phyloP scores from a whole-genome alignment of 2,329 filamentous ascomycete species.

The Aspergillus thermomutatus region DNA sequence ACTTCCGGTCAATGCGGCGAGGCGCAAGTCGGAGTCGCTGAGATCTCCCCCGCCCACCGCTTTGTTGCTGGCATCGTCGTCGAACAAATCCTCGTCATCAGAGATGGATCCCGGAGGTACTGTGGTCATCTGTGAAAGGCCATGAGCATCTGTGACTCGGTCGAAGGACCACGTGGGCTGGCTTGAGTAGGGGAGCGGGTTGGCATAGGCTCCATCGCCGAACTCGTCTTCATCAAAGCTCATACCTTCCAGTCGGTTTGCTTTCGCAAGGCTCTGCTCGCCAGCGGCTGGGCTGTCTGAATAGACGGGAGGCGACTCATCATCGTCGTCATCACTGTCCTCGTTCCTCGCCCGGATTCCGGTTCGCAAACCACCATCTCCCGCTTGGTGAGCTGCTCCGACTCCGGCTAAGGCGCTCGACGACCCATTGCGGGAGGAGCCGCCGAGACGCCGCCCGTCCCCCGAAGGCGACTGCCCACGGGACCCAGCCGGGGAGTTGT shows the following conservation, averaged over 20 bases:
- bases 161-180: constrained; percentile 39
- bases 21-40: constrained; percentile 31
- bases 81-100: constrained; percentile 33
- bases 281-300: constrained; percentile 21
- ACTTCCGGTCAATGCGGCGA: constrained; percentile 27
- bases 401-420: constrained; percentile 80
- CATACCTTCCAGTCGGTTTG: constrained; percentile 30
- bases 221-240: constrained; percentile 30
- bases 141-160: constrained; percentile 26
- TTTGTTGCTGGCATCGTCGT: constrained; percentile 39
- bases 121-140: constrained; percentile 26
- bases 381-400: constrained; percentile 69
- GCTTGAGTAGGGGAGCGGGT: constrained; percentile 21
- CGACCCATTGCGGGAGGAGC: constrained; percentile 84
- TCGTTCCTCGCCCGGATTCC: constrained; percentile 34
- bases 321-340: constrained; percentile 11
- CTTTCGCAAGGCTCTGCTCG: constrained; percentile 19
- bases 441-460: constrained; percentile 85
- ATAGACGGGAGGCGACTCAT: constrained; percentile 31
- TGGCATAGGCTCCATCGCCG: constrained; percentile 19
- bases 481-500: constrained; percentile 41
- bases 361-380: constrained; percentile 57
- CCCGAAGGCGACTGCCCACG: constrained; percentile 57
- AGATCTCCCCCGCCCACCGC: constrained; percentile 37
- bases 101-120: constrained; percentile 25